These are phyloP conservation scores for Acer saccharum DNA, from an alignment of 345 rosid species.

Conservation along the genomic window DNA sequence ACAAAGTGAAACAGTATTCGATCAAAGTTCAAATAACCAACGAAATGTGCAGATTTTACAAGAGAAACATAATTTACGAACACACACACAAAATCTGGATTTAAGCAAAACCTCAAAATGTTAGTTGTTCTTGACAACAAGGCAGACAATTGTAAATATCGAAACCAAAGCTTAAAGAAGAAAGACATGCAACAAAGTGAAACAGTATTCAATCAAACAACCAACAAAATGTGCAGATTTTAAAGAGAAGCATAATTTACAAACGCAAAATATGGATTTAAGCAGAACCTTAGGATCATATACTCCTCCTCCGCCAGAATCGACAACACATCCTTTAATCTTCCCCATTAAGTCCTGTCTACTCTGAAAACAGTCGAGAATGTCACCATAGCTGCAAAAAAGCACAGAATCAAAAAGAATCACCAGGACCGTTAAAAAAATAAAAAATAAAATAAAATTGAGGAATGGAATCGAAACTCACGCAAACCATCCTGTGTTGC, in stretches of 20 bases:
- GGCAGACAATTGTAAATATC: not conserved
- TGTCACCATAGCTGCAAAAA: constrained; percentile 63
- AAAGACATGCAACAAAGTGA: not conserved
- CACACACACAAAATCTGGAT: too few species aligned
- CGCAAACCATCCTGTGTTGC: constrained; percentile 96
- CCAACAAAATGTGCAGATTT: not conserved
- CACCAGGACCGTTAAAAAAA: not conserved
- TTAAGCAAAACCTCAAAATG: not conserved
- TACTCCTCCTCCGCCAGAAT: constrained; percentile 80
- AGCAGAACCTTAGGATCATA: constrained; percentile 64
- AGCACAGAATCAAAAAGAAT: not conserved
- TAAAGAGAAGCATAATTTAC: not conserved
- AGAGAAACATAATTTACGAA: too few species aligned
- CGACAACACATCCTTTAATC: constrained; percentile 69
- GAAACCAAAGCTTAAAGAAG: not conserved
- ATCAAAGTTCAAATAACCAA: not conserved
- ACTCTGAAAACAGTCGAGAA: constrained; percentile 50
- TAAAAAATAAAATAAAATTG: not conserved
- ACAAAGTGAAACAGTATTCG: not conserved
- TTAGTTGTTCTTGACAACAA: not conserved
- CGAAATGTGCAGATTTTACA: too few species aligned
- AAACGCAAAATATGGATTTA: not conserved
- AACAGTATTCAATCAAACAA: not conserved
- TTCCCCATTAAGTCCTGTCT: constrained; percentile 54
- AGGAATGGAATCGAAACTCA: constrained; percentile 45